phyloP scores from a whole-genome alignment of 805 yeast genomes.

The Kodamaea neixiangensis region DNA sequence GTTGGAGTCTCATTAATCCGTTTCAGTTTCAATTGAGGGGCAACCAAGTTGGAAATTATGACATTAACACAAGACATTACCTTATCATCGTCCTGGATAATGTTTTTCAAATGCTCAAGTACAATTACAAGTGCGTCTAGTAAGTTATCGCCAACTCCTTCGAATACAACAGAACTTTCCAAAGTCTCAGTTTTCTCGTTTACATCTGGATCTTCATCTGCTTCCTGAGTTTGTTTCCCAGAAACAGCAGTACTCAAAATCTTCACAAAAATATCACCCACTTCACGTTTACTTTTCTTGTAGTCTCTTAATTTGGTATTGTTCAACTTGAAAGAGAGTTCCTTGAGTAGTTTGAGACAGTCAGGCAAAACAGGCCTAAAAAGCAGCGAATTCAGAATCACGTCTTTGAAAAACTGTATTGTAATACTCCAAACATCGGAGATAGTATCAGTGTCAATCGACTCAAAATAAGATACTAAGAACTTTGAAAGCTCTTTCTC shows the following conservation, averaged over 20 bases:
- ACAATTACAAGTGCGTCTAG: slow-evolving; percentile 38
- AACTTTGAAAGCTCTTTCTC: slow-evolving; percentile 51
- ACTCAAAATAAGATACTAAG: slow-evolving; percentile 58
- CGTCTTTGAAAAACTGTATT: slow-evolving; percentile 60
- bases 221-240: slow-evolving; percentile 15
- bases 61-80: slow-evolving; percentile 49
- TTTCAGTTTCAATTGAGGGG: slow-evolving; percentile 54
- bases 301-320: slow-evolving; percentile 62
- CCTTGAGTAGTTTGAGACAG: slow-evolving; percentile 52
- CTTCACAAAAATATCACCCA: slow-evolving; percentile 40
- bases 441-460: slow-evolving; percentile 73
- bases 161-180: slow-evolving; percentile 11
- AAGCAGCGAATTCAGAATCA: slow-evolving; percentile 44
- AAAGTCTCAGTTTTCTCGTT: slow-evolving; percentile 13
- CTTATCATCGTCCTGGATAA: slow-evolving; percentile 64
- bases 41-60: slow-evolving; percentile 53
- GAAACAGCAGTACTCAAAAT: slow-evolving; percentile 22
- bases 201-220: slow-evolving; percentile 12
- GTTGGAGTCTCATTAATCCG: slow-evolving; percentile 37
- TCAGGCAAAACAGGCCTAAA: slow-evolving; percentile 55
- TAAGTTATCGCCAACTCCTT: slow-evolving; percentile 42
- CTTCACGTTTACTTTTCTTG: slow-evolving; percentile 59
- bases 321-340: slow-evolving; percentile 58
- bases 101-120: slow-evolving; percentile 35
- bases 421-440: slow-evolving; percentile 75